Conservation (phyloP, 148 eudicot species). For the Chenopodium formosanum region DNA sequence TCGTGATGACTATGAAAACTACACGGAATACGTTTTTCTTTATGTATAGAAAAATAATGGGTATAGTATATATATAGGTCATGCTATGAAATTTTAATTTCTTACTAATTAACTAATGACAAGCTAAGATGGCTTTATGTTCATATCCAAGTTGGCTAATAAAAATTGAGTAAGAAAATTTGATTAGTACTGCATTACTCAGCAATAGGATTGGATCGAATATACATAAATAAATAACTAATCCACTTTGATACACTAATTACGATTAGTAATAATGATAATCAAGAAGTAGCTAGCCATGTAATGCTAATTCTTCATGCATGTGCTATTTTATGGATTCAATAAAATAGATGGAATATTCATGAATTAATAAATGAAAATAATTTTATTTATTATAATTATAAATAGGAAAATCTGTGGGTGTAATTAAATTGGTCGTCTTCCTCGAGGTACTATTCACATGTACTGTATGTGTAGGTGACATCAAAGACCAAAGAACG, state of each 20-base stretch:
- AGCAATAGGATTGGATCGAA: background rate
- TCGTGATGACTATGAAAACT: no score
- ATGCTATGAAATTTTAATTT: no score
- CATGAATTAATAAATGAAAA: background rate
- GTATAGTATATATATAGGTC: no score
- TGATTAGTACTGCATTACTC: no score
- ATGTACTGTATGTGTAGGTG: background rate
- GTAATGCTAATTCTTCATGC: background rate
- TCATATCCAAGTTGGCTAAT: background rate
- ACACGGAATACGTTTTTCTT: no score
- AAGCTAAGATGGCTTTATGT: background rate
- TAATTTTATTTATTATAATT: background rate
- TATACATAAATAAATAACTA: background rate
- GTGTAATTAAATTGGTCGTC: conserved; percentile 4
- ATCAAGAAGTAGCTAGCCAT: background rate
- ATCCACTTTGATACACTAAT: conserved; percentile 3
- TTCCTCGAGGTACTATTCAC: conserved; percentile 11
- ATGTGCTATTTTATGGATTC: background rate
- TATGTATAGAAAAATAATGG: no score
- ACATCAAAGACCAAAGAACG: conserved; percentile 1
- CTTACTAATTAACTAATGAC: no score
- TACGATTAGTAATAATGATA: background rate
- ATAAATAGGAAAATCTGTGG: background rate
- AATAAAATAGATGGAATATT: background rate
- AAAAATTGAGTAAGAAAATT: background rate